Conservation (phyloP, 1,139 yeast species). For the Protomyces inundatus region DNA sequence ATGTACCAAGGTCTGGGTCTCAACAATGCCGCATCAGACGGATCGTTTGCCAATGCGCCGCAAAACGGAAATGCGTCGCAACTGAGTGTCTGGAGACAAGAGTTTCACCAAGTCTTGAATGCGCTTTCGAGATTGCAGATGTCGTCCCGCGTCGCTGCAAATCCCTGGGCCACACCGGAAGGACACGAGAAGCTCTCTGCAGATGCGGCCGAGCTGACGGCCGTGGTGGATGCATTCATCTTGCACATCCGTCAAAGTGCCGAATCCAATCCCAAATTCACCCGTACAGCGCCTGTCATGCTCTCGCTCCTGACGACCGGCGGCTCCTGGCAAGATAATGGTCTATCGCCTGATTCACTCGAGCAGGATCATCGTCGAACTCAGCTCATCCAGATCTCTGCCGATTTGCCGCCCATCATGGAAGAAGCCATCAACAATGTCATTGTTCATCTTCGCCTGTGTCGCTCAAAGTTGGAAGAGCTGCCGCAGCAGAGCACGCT, state of each 20-base stretch:
- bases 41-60: background rate
- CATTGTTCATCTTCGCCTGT: constrained; percentile 22
- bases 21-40: background rate
- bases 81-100: background rate
- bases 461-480: background rate
- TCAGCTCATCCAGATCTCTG: background rate
- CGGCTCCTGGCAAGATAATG: constrained; percentile 31
- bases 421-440: constrained; percentile 4
- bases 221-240: constrained; percentile 19
- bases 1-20: background rate
- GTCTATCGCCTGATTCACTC: constrained; percentile 7
- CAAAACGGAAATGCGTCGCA: background rate
- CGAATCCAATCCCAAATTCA: background rate
- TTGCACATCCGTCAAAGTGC: background rate
- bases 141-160: constrained; percentile 18
- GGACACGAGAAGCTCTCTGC: constrained; percentile 7
- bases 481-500: constrained; percentile 25
- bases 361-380: background rate
- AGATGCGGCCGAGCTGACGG: constrained; percentile 22
- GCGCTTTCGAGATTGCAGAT: constrained; percentile 15
- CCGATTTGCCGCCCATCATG: constrained; percentile 1
- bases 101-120: constrained; percentile 3
- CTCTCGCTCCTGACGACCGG: constrained; percentile 23
- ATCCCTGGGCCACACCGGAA: constrained; percentile 18
- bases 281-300: constrained; percentile 12